Base-by-base conservation (phyloP, 495 filamentous ascomycete species). In the Mycothermus thermophilus region DNA sequence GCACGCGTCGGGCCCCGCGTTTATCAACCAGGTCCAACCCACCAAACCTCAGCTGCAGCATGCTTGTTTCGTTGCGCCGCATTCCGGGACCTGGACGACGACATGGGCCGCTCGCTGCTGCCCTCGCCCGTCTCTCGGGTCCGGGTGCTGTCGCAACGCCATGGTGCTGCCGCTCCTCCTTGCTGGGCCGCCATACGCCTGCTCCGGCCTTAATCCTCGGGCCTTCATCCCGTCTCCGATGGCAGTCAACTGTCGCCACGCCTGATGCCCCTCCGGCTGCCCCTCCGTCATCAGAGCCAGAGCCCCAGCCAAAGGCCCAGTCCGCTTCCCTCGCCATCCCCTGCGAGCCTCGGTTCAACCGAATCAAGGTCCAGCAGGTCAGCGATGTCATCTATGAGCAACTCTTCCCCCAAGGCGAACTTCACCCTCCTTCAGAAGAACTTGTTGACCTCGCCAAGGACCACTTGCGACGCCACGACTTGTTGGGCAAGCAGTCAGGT, bases 341-440 rank as follows among this genome's bases (percentile, higher is more conserved):
- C 17, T 67, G 75, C 22, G 47, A 62, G 21, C 62, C 79, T 23
- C 75, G 88, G 34, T 84, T 76, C 61, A 96, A 95, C 52, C 80
- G 90, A 37, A 82, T 99, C 43, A 83, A 83, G 16, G 83, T 99
- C 16, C 92, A 99, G 60, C 87, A 94, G 46, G 53, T 99, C 27
- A 90, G 83, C 63, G 65, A 67, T 36, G 68, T 79, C 66, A 70
- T 99, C 22, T 78, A 85, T 56, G 47, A 72, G 3, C 92, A 96
- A 55, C 63, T 97, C 27, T 97, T 97, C 52, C 48, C 54, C 14
- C 23, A 29, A 19, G 50, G 62, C 25, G 63, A 70, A 37, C 46
- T 60, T 4, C 62, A 66, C 2, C 59, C 68, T 3, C 74, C 80
- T 1, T 65, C 83, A 12, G 51, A 71, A 15, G 71, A 82, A 30